Percentiles rank a stretch among this genome's conserved stretches.
Conservation (phyloP, 176 grass and related monocot species). For the Triticum urartu region DNA sequence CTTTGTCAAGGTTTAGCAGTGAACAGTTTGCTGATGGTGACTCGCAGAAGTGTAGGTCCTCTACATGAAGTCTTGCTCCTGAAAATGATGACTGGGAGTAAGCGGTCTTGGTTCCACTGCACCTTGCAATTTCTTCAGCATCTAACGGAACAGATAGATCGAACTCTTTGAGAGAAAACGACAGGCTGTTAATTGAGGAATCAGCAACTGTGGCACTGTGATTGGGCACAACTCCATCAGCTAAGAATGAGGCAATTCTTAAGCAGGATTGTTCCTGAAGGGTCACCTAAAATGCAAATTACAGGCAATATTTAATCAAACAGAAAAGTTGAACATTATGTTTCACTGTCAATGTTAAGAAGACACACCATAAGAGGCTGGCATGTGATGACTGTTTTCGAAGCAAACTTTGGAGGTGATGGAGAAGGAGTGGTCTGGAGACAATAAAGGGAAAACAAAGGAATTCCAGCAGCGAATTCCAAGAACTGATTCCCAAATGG, state of each 20-base stretch:
- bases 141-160: conserved; percentile 89
- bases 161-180: conserved; percentile 83
- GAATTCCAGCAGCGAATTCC: conserved; percentile 50
- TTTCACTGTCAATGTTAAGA: conserved; percentile 24
- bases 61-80: conserved; percentile 87
- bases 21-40: conserved; percentile 80
- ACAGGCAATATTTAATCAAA: conserved; percentile 31
- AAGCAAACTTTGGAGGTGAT: conserved; percentile 91
- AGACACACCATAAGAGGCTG: conserved; percentile 76
- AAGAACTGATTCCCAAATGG: conserved; percentile 75
- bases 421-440: conserved; percentile 93
- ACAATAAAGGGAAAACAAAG: conserved; percentile 93
- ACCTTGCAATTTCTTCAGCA: conserved; percentile 57
- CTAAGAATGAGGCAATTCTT: conserved; percentile 95
- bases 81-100: conserved; percentile 65
- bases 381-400: conserved; percentile 83
- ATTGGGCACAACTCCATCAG: conserved; percentile 82
- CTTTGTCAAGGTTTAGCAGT: conserved; percentile 89
- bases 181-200: conserved; percentile 79
- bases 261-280: conserved; percentile 96
- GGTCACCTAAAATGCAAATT: conserved; percentile 58
- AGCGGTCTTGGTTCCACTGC: conserved; percentile 45
- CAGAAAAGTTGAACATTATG: conserved; percentile 16
- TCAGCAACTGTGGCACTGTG: conserved; percentile 43
- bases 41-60: conserved; percentile 73